phyloP scores from a whole-genome alignment of 768 basidiomycete genomes.

The Mrakia blollopis region DNA sequence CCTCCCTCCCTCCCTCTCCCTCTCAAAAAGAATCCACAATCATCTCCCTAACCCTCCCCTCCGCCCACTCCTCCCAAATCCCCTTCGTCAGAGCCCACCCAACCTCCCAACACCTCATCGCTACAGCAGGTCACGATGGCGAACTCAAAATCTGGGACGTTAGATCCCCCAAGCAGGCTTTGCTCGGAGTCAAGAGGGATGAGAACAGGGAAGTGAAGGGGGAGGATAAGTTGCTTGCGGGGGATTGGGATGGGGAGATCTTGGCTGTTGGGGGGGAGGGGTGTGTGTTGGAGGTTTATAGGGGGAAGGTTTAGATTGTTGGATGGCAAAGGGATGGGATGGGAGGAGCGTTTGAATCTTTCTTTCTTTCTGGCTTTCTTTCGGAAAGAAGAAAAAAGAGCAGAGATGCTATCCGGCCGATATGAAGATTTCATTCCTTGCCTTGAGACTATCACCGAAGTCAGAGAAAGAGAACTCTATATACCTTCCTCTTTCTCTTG shows the following conservation, averaged over 20 bases:
- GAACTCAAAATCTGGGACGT: constrained; percentile 72
- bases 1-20: not conserved
- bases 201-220: constrained; percentile 40
- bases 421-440: no score
- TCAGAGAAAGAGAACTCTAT: no score
- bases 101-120: constrained; percentile 53
- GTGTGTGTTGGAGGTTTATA: constrained; percentile 40
- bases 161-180: constrained; percentile 60
- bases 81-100: constrained; percentile 58
- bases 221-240: constrained; percentile 45
- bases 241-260: constrained; percentile 49
- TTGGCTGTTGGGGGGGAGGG: constrained; percentile 49
- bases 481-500: no score
- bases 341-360: no score
- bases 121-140: constrained; percentile 74
- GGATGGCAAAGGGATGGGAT: no score
- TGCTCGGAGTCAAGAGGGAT: constrained; percentile 62
- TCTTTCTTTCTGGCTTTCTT: no score
- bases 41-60: constrained; percentile 45
- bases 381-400: no score
- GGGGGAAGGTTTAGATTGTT: constrained; percentile 27
- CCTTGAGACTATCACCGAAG: no score
- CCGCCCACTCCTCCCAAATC: constrained; percentile 53
- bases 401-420: no score
- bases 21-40: constrained; percentile 42